Evolutionary conservation across 345 rosid species (phyloP), one percentile per base, ranked within the genome.

Genomic region (Lenwebbia sp.): DNA sequence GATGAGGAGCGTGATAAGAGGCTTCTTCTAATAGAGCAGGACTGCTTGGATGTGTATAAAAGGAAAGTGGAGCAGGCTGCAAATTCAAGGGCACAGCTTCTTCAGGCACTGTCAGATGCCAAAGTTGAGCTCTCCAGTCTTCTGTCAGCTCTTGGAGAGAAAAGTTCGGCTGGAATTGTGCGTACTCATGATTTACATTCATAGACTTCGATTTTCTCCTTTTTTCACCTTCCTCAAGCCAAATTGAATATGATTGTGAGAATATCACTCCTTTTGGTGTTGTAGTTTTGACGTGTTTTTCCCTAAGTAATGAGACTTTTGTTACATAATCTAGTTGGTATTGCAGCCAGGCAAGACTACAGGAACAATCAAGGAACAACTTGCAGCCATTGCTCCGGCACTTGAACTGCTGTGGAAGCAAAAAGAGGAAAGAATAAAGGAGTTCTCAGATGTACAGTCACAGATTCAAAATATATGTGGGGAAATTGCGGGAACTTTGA

Each of bases 281-380:
- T 70, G 78, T 70, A 37, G 47, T 37, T 70, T 37, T 70, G 47
- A 70, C 10, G 13, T 83, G 60, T 83, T 30, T 10, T 30, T 28
- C 44, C 57, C 54, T 53, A n/a, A 50, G 58, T 53, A 21, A 53
- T 11, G 26, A 37, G 26, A 51, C 84, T 83, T 33, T 53, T 53
- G 44, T 51, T 30, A 28, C 28, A 21, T 50, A 23, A 83, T 85
- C 78, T 76, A 87, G 14, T 81, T 83, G 86, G 55, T 86, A 55
- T 88, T 89, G 44, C 92, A 97, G 99, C 98, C 99, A 7, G 99
- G 94, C 74, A 91, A 91, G 89, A 85, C 93, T 84, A 90, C 93
- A 3, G 98, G 96, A 89, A 96, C 99, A 62, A 97, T 96, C 92
- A 97, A 96, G 93, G 96, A 96, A 86, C 99, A 97, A 84, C 98